Base-by-base conservation (phyloP, 768 basidiomycete genomes). In the Termitomyces sp. region DNA sequence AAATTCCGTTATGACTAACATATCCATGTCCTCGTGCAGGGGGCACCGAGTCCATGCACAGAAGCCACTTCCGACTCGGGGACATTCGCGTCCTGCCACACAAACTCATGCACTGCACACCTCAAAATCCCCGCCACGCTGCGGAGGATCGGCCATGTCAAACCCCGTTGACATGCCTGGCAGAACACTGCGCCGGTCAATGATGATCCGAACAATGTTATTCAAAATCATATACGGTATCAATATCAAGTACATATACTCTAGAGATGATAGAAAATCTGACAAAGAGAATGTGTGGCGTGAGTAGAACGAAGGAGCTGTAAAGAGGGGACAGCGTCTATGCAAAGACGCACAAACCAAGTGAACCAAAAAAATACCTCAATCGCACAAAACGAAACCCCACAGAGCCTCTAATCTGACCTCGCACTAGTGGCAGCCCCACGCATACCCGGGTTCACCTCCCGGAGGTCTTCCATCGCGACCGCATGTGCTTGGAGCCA, bases 401-500 rank as follows among this genome's bases (percentile, higher is more conserved):
- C n/a, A n/a, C n/a, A n/a, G n/a, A n/a, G n/a, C n/a, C n/a, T n/a
- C n/a, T 26, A 26, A 26, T 26, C 26, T 4, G 26, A 26, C 30
- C 30, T 30, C 30, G 30, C 30, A 30, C 18, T 20, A 33, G 54
- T 52, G 13, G 40, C 18, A 49, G 47, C 30, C 55, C 45, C 57
- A 9, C 35, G 33, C 55, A 59, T 54, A 7, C 86, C 91, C 16
- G 92, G 92, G 70, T 94, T 94, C 3, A 89, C 73, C 63, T 79
- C 76, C 56, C 94, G 75, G 70, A 78, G 79, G 71, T 95, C 94
- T 68, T 88, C 83, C 46, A 84, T 86, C 54, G 80, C 85, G 32
- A 81, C 65, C 22, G 71, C 86, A 33, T 71, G 67, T 5, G 81
- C 80, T 64, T 91, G 77, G 28, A 95, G 69, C 92, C 92, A 97